A percentile compares a stretch with the other conserved stretches of the same genome.
These are phyloP conservation scores for Botrytis paeoniae DNA, from an alignment of 2,329 filamentous ascomycete species.

Conservation along the genomic window DNA sequence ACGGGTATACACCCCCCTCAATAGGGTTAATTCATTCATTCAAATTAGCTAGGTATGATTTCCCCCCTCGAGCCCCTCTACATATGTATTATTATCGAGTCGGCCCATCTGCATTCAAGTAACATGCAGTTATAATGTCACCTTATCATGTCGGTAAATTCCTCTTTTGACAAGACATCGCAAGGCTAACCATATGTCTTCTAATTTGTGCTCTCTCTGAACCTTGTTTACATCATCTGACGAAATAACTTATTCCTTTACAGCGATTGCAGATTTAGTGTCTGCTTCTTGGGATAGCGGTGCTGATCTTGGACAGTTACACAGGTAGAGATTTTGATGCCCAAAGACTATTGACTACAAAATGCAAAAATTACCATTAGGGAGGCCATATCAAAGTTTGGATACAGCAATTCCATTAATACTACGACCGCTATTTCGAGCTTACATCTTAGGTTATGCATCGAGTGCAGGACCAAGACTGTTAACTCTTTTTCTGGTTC, in stretches of 20 bases:
- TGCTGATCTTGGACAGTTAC: background rate
- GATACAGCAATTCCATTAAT: constrained; percentile 45
- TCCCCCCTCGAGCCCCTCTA: background rate
- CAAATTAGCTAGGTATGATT: background rate
- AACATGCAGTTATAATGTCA: background rate
- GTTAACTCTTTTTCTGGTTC: constrained; percentile 52
- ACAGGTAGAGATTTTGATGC: background rate
- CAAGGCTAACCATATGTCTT: background rate
- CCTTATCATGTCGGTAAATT: background rate
- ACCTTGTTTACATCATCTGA: background rate
- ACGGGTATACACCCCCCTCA: background rate
- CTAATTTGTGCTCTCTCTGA: background rate
- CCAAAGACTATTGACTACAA: background rate
- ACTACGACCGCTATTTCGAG: constrained; percentile 55
- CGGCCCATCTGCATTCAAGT: background rate
- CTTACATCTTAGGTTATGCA: constrained; percentile 59
- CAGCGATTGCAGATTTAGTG: background rate
- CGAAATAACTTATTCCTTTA: background rate
- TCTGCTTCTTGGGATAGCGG: background rate
- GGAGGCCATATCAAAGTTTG: constrained; percentile 30
- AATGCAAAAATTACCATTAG: background rate
- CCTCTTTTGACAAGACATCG: background rate
- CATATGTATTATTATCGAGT: background rate
- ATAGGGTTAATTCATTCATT: background rate
- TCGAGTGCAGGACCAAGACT: constrained; percentile 57